Base-by-base conservation (phyloP, 108 stramenopile species). In the Cyclotella choctawhatcheeana region DNA sequence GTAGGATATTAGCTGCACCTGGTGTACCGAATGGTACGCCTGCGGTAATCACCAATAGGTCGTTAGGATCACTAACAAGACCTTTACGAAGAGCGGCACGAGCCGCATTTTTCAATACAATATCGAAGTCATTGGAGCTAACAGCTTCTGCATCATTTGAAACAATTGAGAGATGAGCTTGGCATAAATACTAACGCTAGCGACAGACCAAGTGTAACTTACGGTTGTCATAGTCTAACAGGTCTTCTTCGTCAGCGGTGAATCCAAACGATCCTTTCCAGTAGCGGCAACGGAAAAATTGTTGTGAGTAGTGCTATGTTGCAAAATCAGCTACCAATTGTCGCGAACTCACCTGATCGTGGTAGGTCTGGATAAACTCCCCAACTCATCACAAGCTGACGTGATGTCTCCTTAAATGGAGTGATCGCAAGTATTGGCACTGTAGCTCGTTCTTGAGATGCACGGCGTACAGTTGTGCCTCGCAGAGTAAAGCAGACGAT, bases 1-100 rank as follows among this genome's bases (percentile, higher is more conserved):
- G 87, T 44, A 97, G 81, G 30, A 98, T 82, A 74, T 96, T 98
- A 22, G 95, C 92, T 16, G 95, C 93, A 61, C 94, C 94, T 33
- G 88, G 88, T 17, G 87, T 90, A 31, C 89, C 88, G 56, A 89
- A 91, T 25, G 93, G 93, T 58, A 94, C 71, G 3, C 93, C 93
- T 24, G 89, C 91, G 0, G 91, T 94, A 17, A 94, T 88, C 67
- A 93, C 90, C 14, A 93, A 80, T 20, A 92, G 64, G 64, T 93
- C 93, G 44, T 86, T 74, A 2, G 86, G 82, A 18, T 77, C 52
- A 52, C 72, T 76, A 1, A 90, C 86, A 27, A 94, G 77, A 21
- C 89, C 88, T 65, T 91, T 88, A n/a, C 74, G 61, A 62, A 70
- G 67, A 20, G 90, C 90, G 17, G 84, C 83, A 33, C 71, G 70